A percentile compares a stretch with the other conserved stretches of the same genome.
These are phyloP conservation scores for Camellia sinensis DNA, from an alignment of 148 eudicot species.

Conservation along the genomic window DNA sequence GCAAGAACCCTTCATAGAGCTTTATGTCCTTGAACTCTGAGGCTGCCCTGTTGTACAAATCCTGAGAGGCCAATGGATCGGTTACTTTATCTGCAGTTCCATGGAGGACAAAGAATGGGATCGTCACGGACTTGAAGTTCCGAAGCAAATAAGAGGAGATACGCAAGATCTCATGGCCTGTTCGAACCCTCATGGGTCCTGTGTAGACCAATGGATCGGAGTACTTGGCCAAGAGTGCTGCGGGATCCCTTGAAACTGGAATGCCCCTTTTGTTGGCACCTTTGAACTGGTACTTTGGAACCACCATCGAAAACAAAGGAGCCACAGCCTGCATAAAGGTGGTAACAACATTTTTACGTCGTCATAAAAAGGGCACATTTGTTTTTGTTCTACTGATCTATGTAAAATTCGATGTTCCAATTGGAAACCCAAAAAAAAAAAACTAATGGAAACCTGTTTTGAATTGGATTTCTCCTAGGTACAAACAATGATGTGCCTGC, in stretches of 20 bases:
- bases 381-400: not conserved
- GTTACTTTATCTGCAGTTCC: slow-evolving; percentile 93
- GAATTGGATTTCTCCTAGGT: too few relatives aligned
- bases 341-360: not conserved
- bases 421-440: too few relatives aligned
- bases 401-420: not conserved
- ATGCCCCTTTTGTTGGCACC: slow-evolving; percentile 93
- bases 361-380: not conserved
- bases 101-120: slow-evolving; percentile 91
- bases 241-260: slow-evolving; percentile 87
- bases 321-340: slow-evolving; percentile 65
- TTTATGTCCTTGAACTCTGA: slow-evolving; percentile 79
- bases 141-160: slow-evolving; percentile 66
- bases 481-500: too few relatives aligned
- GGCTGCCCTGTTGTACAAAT: slow-evolving; percentile 64
- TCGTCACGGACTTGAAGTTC: slow-evolving; percentile 59
- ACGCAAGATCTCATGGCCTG: slow-evolving; percentile 86
- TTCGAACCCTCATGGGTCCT: slow-evolving; percentile 83
- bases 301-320: slow-evolving; percentile 80
- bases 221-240: slow-evolving; percentile 80
- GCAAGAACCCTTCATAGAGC: slow-evolving; percentile 86
- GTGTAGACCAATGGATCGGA: slow-evolving; percentile 94
- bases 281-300: slow-evolving; percentile 85
- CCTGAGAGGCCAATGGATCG: slow-evolving; percentile 83
- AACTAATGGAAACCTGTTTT: too few relatives aligned